A percentile compares a stretch with the other conserved stretches of the same genome.
Conservation (phyloP, 2,329 filamentous ascomycete species). For the Nemania sp. region DNA sequence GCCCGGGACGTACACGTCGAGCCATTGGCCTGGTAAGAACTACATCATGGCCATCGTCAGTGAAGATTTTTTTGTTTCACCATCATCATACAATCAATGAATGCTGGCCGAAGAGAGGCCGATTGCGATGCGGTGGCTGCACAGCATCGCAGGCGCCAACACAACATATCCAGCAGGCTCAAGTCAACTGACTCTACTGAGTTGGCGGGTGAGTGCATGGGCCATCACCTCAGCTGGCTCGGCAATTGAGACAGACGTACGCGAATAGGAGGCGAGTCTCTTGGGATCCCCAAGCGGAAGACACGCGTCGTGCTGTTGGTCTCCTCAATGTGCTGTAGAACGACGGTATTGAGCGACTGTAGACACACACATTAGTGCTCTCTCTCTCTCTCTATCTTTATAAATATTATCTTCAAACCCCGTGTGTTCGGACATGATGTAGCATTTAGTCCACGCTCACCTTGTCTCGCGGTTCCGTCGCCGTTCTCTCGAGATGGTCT, state of each 20-base stretch:
- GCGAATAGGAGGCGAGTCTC: conserved; percentile 50
- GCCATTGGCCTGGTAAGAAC: conserved; percentile 86
- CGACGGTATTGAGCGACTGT: conserved; percentile 63
- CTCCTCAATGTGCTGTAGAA: conserved; percentile 62
- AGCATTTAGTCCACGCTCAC: conserved; percentile 39
- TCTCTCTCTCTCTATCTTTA: not conserved
- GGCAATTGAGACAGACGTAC: conserved; percentile 42
- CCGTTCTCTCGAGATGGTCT: conserved; percentile 73
- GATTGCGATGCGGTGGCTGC: no score
- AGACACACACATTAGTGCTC: not conserved
- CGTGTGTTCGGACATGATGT: not conserved
- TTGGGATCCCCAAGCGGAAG: conserved; percentile 65
- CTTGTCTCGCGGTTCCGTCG: conserved; percentile 70
- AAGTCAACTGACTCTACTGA: no score
- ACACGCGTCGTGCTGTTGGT: conserved; percentile 71
- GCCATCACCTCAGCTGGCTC: not conserved
- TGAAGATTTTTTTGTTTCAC: conserved; percentile 6
- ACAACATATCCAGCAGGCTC: no score
- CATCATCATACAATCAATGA: no score
- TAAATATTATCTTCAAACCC: not conserved
- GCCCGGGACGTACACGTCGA: conserved; percentile 77
- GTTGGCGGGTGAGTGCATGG: not conserved
- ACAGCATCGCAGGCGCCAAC: no score
- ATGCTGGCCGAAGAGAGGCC: no score
- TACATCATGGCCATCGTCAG: conserved; percentile 42